These are phyloP conservation scores for Agaricus blazei DNA, from an alignment of 768 basidiomycete species.

Conservation along the genomic window DNA sequence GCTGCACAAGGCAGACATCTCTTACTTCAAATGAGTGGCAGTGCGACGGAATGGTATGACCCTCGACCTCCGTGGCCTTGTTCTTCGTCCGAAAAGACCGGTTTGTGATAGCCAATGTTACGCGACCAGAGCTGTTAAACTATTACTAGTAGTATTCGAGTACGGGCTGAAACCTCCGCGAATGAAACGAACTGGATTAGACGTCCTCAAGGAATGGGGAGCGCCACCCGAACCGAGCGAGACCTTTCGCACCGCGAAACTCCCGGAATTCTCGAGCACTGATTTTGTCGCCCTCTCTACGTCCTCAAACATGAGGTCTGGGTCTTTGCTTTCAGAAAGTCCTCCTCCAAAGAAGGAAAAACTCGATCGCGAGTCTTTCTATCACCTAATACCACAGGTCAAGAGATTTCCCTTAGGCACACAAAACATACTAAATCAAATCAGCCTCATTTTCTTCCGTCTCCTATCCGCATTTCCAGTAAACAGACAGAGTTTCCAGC, in stretches of 20 bases:
- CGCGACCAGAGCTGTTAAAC: neutral
- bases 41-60: neutral
- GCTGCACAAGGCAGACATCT: neutral
- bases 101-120: neutral
- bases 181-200: neutral
- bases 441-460: constrained; percentile 5
- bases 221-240: constrained; percentile 1
- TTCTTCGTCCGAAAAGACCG: neutral
- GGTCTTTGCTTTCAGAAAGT: neutral
- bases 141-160: neutral
- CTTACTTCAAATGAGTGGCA: neutral
- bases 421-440: neutral
- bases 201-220: constrained; percentile 6
- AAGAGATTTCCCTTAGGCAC: neutral
- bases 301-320: neutral
- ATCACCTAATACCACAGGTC: constrained; percentile 4
- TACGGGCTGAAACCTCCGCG: neutral
- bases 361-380: neutral
- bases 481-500: neutral
- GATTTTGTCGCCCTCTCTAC: neutral
- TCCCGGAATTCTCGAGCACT: constrained; percentile 3
- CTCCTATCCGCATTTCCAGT: neutral
- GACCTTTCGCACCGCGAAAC: neutral
- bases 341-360: neutral
- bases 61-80: neutral